Percentiles rank a stretch among this genome's conserved stretches.
These are phyloP conservation scores for Lagenaria siceraria DNA, from an alignment of 306 rosid species.

Conservation along the genomic window DNA sequence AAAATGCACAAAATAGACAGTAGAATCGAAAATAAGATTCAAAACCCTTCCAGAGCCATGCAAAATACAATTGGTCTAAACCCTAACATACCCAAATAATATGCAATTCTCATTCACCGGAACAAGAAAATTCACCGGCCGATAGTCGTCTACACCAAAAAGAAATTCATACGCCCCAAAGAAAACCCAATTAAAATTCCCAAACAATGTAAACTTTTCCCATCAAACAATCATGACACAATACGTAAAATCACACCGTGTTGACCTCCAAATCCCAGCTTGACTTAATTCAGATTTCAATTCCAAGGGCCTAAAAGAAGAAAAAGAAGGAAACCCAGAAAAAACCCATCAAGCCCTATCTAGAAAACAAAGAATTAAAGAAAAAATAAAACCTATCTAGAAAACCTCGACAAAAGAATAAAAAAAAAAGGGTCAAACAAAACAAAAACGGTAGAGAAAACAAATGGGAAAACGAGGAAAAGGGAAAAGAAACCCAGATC, in stretches of 20 bases:
- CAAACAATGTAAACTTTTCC: not conserved
- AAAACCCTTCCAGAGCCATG: not conserved
- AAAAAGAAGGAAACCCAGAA: not conserved
- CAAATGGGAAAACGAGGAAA: not conserved
- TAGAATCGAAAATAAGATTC: not conserved
- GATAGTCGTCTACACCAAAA: not conserved
- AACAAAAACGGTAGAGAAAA: not conserved
- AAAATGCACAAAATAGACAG: not conserved
- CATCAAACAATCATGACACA: not conserved
- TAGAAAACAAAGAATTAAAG: not conserved
- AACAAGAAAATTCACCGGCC: not conserved
- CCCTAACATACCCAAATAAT: conserved; percentile 1
- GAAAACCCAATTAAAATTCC: not conserved
- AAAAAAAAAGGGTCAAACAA: not conserved
- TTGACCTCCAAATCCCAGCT: not conserved
- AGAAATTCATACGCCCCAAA: not conserved
- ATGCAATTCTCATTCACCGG: not conserved
- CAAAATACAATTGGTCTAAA: not conserved
- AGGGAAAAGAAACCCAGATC: not conserved
- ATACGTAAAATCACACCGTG: not conserved
- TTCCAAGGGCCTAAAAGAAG: not conserved
- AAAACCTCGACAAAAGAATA: not conserved
- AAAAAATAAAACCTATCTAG: too few species aligned
- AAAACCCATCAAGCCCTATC: not conserved
- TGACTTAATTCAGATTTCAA: not conserved